These are phyloP conservation scores for Debaryomyces fabryi DNA, from an alignment of 1,139 yeast species.

Conservation along the genomic window DNA sequence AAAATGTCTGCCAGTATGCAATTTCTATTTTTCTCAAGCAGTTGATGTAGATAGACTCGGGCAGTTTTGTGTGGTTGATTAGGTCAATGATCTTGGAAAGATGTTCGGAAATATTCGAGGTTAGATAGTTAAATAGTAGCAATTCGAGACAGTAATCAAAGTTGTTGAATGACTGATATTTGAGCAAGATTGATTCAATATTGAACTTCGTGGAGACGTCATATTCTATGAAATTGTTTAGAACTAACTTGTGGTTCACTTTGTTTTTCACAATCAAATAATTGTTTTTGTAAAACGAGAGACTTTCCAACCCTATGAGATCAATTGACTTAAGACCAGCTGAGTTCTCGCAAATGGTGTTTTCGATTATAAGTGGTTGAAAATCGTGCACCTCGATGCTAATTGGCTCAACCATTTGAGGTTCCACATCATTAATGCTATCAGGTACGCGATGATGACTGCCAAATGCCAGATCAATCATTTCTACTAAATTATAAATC, in stretches of 20 bases:
- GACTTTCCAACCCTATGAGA: constrained; percentile 39
- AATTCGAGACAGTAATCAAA: constrained; percentile 46
- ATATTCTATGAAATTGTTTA: constrained; percentile 43
- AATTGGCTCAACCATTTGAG: constrained; percentile 28
- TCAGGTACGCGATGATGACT: constrained; percentile 19
- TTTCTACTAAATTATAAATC: constrained; percentile 34
- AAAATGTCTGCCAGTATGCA: constrained; percentile 43
- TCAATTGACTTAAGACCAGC: constrained; percentile 21
- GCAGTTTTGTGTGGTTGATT: constrained; percentile 29
- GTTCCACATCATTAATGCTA: constrained; percentile 25
- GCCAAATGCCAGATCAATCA: constrained; percentile 31
- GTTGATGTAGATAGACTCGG: constrained; percentile 41
- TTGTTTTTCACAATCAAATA: constrained; percentile 26
- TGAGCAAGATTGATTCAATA: constrained; percentile 22
- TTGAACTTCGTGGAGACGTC: constrained; percentile 32
- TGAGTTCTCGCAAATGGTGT: constrained; percentile 11
- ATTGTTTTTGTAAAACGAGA: constrained; percentile 21
- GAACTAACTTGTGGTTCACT: constrained; percentile 34
- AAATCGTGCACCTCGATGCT: constrained; percentile 29
- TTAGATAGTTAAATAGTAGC: constrained; percentile 38
- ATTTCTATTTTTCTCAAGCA: constrained; percentile 49
- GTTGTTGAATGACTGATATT: constrained; percentile 33
- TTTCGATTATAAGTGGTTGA: constrained; percentile 32
- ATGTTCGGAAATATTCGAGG: constrained; percentile 16
- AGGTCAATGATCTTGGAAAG: constrained; percentile 31